Evolutionary conservation across 805 yeast species (phyloP).

Genomic region (Wickerhamiella occidentalis): DNA sequence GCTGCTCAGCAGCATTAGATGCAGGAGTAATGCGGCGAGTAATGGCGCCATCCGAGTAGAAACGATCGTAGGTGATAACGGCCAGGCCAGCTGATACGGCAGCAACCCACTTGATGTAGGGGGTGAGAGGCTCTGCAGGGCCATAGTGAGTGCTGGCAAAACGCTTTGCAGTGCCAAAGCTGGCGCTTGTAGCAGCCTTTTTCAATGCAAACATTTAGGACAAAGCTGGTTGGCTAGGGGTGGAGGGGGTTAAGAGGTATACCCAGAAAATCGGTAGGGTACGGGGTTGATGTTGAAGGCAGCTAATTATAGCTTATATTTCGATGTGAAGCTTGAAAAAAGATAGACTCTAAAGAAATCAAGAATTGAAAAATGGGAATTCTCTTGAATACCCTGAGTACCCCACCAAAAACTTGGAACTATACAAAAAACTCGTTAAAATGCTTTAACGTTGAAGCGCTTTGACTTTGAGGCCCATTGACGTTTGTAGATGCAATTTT

Average conservation of each 20-base stretch:
- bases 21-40: constrained; percentile 19
- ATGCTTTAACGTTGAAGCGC: too few relatives aligned
- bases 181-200: constrained; percentile 6
- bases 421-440: too few relatives aligned
- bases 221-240: constrained; percentile 7
- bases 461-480: too few relatives aligned
- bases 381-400: background rate
- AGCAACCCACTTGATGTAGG: constrained; percentile 21
- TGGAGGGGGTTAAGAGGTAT: background rate
- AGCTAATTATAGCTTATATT: too few relatives aligned
- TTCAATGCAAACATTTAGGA: constrained; percentile 7
- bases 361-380: background rate
- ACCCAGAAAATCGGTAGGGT: background rate
- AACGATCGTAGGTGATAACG: constrained; percentile 21
- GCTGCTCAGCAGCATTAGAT: constrained; percentile 15
- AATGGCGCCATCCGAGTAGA: constrained; percentile 20
- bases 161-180: constrained; percentile 1
- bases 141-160: constrained; percentile 16
- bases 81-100: constrained; percentile 17
- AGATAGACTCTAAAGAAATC: too few relatives aligned
- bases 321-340: too few relatives aligned
- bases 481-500: too few relatives aligned
- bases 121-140: constrained; percentile 21
- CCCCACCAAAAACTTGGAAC: too few relatives aligned
- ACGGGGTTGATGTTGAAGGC: background rate